Evolutionary conservation across 352 stramenopile species (phyloP).

Genomic region (Aphanomyces euteiches): DNA sequence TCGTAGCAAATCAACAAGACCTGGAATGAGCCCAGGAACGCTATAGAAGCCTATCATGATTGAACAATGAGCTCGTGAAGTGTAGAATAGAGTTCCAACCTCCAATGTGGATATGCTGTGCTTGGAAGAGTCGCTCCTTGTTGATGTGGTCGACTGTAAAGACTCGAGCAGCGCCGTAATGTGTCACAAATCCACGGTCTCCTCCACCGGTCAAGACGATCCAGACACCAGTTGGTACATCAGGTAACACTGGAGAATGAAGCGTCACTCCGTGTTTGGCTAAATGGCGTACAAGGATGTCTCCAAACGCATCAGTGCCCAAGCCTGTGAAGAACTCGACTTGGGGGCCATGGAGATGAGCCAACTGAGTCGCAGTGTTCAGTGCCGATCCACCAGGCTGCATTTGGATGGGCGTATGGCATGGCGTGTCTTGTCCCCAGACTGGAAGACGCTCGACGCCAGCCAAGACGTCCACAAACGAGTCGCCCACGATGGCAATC

Average conservation of each 20-base stretch:
- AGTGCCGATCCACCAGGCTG: constrained; percentile 75
- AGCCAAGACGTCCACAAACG: constrained; percentile 76
- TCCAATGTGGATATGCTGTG: constrained; percentile 72
- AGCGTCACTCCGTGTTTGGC: constrained; percentile 38
- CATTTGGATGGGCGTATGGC: constrained; percentile 58
- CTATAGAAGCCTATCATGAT: constrained; percentile 60
- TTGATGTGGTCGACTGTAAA: constrained; percentile 70
- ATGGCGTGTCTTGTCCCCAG: constrained; percentile 76
- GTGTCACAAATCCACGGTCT: constrained; percentile 78
- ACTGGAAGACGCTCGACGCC: constrained; percentile 70
- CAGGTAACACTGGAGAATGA: constrained; percentile 42
- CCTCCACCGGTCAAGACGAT: constrained; percentile 72
- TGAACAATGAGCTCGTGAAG: constrained; percentile 5
- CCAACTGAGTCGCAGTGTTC: constrained; percentile 79
- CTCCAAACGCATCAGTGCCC: constrained; percentile 34
- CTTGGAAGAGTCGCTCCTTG: constrained; percentile 48
- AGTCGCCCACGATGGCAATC: constrained; percentile 57
- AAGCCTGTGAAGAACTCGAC: constrained; percentile 63
- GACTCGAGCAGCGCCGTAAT: constrained; percentile 65
- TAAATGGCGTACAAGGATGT: constrained; percentile 37
- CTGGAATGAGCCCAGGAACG: constrained; percentile 53
- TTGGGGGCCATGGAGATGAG: constrained; percentile 44
- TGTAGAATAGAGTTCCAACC: constrained; percentile 35
- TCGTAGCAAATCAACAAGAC: constrained; percentile 55
- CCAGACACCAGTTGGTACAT: constrained; percentile 63